Evolutionary conservation across 495 filamentous ascomycete species (phyloP), one percentile per base, ranked within the genome.

Genomic region (Tuber aestivum): DNA sequence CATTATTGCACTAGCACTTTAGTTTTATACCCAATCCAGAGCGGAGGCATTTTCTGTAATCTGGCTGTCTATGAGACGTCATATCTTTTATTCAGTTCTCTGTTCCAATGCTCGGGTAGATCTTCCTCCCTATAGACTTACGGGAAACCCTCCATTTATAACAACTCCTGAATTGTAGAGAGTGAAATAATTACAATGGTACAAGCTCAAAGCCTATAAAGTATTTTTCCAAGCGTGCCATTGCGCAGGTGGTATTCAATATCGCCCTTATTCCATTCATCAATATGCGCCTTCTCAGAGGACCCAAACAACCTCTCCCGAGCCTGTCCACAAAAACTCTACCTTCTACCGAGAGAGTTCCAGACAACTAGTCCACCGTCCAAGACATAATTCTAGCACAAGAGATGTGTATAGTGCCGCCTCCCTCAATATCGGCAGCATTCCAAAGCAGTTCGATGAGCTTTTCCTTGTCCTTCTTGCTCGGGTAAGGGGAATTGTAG

Each of bases 341-440:
- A 75, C 91, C 88, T 1, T 79, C 82, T 40, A 83, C 79, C 50
- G 71, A 38, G 76, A 83, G 21, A 61, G 83, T 82, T 71, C 84
- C 80, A 0, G 83, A 84, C 16, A 88, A 81, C 82, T 90, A 88
- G 75, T 87, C 87, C 72, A 91, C 86, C 41, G 97, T 87, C 94
- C 95, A 99, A 74, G 88, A 91, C 71, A 95, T 82, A 21, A 93
- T 84, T 27, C 92, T 94, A 35, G 91, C 90, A 78, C 95, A 86
- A 20, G 95, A 97, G 41, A 94, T 91, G 56, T 97, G 85, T 21
- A 93, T 97, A 37, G 91, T 92, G 82, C 93, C 94, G 0, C 94
- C 95, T 5, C 89, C 91, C 70, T 91, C 89, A 35, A 97, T 90
- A 37, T 87, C 87, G 0, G 90, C 91, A 12, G 90, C 89, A 40